Evolutionary conservation across 345 rosid species (phyloP).

Genomic region (Corymbia maculata): DNA sequence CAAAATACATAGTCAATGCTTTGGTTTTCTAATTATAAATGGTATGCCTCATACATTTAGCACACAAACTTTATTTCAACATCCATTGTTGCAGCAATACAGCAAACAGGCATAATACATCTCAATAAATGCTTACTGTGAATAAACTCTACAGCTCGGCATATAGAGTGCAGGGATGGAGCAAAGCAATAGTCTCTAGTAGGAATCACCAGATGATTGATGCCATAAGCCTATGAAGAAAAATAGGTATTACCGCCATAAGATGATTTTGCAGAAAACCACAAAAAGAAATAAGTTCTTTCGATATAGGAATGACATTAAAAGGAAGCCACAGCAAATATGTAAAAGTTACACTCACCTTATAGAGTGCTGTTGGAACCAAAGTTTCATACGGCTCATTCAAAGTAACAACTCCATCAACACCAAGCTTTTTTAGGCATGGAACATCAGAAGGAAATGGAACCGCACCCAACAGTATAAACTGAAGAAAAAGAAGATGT

Average conservation of each 20-base stretch:
- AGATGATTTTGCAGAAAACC: not conserved
- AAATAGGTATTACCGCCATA: not conserved
- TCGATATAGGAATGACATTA: not conserved
- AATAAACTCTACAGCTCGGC: slow-evolving; percentile 83
- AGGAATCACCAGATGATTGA: slow-evolving; percentile 92
- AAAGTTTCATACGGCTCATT: slow-evolving; percentile 82
- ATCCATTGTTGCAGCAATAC: not conserved
- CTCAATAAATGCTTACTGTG: slow-evolving; percentile 33
- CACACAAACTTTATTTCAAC: not conserved
- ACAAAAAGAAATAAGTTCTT: not conserved
- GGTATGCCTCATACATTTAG: not conserved
- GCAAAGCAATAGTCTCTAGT: slow-evolving; percentile 98
- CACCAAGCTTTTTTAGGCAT: slow-evolving; percentile 60
- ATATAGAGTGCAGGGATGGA: slow-evolving; percentile 68
- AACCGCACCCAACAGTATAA: slow-evolving; percentile 70
- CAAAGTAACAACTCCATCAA: slow-evolving; percentile 63
- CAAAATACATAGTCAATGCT: not conserved
- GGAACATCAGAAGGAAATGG: slow-evolving; percentile 77
- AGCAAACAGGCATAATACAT: not conserved
- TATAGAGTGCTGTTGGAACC: slow-evolving; percentile 72
- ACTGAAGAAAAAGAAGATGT: slow-evolving; percentile 20
- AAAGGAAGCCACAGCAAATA: not conserved
- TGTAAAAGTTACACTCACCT: slow-evolving; percentile 18
- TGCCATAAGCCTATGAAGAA: slow-evolving; percentile 48
- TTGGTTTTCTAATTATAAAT: not conserved